These are phyloP conservation scores for Cadophora malorum DNA, from an alignment of 2,329 filamentous ascomycete genomes.

Conservation along the genomic window DNA sequence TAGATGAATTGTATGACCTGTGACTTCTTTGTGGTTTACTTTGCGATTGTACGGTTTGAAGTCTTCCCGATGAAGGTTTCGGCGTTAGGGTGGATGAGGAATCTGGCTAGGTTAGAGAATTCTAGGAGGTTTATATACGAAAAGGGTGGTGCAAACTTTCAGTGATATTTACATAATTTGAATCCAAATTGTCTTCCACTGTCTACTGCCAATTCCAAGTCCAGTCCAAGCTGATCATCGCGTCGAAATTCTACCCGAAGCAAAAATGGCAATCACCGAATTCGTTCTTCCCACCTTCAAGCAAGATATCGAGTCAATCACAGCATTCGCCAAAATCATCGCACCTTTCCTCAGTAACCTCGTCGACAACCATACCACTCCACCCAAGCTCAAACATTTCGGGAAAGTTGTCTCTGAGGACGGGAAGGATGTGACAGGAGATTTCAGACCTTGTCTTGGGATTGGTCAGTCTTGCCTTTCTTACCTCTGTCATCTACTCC, in stretches of 20 bases:
- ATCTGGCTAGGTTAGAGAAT: neutral
- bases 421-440: conserved; percentile 8
- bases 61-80: neutral
- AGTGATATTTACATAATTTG: too few species aligned
- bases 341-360: neutral
- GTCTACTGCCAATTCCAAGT: too few species aligned
- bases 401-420: conserved; percentile 24
- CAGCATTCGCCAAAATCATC: neutral
- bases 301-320: conserved; percentile 14
- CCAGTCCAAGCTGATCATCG: too few species aligned
- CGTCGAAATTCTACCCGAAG: too few species aligned
- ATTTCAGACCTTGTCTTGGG: conserved; percentile 20
- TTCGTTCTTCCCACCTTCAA: conserved; percentile 20
- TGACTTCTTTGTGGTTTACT: neutral
- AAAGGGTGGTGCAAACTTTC: too few species aligned
- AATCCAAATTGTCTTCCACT: too few species aligned
- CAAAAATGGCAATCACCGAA: conserved; percentile 27
- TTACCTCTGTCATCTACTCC: neutral
- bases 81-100: neutral
- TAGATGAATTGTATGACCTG: neutral
- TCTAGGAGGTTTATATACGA: too few species aligned
- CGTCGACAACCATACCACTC: neutral
- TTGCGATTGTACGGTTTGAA: neutral
- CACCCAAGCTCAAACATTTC: neutral
- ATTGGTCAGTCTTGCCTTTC: conserved; percentile 14